These are phyloP conservation scores for Hirschioporus abietinus DNA, from an alignment of 768 basidiomycete genomes.

Conservation along the genomic window DNA sequence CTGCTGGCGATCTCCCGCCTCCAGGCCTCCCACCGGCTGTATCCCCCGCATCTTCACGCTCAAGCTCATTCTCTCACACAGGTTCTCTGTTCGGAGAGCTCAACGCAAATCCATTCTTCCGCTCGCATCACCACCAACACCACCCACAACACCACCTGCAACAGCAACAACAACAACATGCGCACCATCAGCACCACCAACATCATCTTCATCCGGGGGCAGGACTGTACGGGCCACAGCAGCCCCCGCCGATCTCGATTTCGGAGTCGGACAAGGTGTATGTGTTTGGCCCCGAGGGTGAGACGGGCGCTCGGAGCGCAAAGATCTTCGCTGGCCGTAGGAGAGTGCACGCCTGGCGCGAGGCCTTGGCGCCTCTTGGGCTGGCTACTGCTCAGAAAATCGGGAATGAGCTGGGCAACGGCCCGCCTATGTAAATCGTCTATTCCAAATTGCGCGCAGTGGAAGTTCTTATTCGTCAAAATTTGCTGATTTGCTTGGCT, in stretches of 20 bases:
- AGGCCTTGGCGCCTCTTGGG: conserved; percentile 64
- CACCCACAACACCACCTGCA: neutral
- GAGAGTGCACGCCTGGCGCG: conserved; percentile 54
- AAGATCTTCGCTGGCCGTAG: conserved; percentile 64
- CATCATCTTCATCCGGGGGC: neutral
- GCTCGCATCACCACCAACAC: neutral
- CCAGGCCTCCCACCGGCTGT: neutral
- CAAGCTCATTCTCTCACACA: neutral
- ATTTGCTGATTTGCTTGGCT: neutral
- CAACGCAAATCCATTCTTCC: neutral
- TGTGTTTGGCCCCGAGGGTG: conserved; percentile 80
- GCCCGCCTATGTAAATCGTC: conserved; percentile 34
- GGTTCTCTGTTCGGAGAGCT: neutral
- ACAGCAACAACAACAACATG: neutral
- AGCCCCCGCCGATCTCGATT: conserved; percentile 4
- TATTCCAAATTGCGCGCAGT: no score
- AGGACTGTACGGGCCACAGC: neutral
- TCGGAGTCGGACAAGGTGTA: conserved; percentile 51
- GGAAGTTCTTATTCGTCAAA: no score
- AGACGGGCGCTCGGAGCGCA: conserved; percentile 65
- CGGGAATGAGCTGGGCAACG: conserved; percentile 67
- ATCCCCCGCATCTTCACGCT: neutral
- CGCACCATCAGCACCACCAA: neutral
- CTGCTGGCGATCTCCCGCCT: neutral
- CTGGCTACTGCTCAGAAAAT: conserved; percentile 64